phyloP scores from a whole-genome alignment of 2,329 filamentous ascomycete species.

The Laburnicola sp. region DNA sequence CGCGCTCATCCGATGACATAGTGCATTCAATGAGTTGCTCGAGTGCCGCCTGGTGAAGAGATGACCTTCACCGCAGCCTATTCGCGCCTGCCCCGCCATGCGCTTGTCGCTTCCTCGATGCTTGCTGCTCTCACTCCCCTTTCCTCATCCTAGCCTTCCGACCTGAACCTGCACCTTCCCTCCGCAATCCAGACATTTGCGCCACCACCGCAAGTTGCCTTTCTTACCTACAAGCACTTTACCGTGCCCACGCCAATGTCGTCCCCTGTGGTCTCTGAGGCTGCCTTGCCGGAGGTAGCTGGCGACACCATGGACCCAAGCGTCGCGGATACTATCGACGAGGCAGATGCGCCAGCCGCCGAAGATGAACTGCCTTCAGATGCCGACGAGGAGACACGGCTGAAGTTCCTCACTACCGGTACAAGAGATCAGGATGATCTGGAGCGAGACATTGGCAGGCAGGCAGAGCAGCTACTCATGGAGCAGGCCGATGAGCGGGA shows the following conservation, averaged over 20 bases:
- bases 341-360: slow-evolving; percentile 15
- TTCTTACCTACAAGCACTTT: neutral
- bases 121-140: neutral
- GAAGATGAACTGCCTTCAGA: slow-evolving; percentile 33
- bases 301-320: slow-evolving; percentile 13
- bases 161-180: neutral
- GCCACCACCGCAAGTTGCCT: neutral
- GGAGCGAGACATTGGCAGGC: slow-evolving; percentile 77
- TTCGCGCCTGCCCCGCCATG: neutral
- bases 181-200: neutral
- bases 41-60: slow-evolving; percentile 5
- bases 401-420: slow-evolving; percentile 44
- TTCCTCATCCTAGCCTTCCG: neutral
- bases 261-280: neutral
- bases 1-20: slow-evolving; percentile 1
- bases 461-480: slow-evolving; percentile 63
- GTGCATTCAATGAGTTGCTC: neutral
- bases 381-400: slow-evolving; percentile 47
- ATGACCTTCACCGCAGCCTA: slow-evolving; percentile 2
- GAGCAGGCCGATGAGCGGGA: slow-evolving; percentile 67
- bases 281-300: neutral
- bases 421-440: slow-evolving; percentile 84
- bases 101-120: neutral
- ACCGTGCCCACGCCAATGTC: slow-evolving; percentile 2
- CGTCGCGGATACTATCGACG: slow-evolving; percentile 7